These are phyloP conservation scores for Alternaria sp. DNA, from an alignment of 2,329 filamentous ascomycete genomes.

Conservation along the genomic window DNA sequence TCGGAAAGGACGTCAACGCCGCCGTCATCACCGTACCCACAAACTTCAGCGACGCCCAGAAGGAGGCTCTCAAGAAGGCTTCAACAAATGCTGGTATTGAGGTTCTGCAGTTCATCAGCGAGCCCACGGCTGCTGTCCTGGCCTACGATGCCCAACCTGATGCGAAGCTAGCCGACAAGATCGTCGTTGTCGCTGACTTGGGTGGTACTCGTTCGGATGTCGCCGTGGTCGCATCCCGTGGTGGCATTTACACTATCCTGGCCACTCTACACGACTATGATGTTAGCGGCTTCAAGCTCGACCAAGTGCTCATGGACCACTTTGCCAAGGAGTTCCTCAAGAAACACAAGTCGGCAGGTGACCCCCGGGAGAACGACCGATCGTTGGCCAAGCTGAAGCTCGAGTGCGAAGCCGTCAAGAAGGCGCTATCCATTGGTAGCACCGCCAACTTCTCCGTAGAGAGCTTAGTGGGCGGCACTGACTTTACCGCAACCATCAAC, in stretches of 20 bases:
- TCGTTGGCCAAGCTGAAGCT: slow-evolving; percentile 91
- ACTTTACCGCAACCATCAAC: slow-evolving; percentile 94
- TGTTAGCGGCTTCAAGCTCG: slow-evolving; percentile 83
- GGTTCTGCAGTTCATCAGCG: slow-evolving; percentile 89
- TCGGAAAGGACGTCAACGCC: slow-evolving; percentile 93
- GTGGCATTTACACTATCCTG: slow-evolving; percentile 95
- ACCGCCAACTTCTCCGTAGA: slow-evolving; percentile 95
- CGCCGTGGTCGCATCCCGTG: slow-evolving; percentile 86
- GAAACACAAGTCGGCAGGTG: slow-evolving; percentile 79
- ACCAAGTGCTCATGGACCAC: slow-evolving; percentile 92
- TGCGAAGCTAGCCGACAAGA: slow-evolving; percentile 80
- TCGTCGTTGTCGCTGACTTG: slow-evolving; percentile 88
- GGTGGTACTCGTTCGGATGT: slow-evolving; percentile 94
- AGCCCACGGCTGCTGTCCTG: slow-evolving; percentile 87
- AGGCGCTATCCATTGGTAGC: slow-evolving; percentile 85
- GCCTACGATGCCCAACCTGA: slow-evolving; percentile 90
- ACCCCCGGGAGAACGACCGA: slow-evolving; percentile 82
- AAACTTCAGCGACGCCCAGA: slow-evolving; percentile 89
- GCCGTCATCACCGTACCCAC: slow-evolving; percentile 94
- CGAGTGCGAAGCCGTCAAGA: slow-evolving; percentile 91
- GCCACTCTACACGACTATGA: slow-evolving; percentile 97
- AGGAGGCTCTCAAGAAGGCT: slow-evolving; percentile 78
- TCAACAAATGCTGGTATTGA: slow-evolving; percentile 85
- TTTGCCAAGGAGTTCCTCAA: slow-evolving; percentile 99
- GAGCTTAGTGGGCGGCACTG: slow-evolving; percentile 85